phyloP scores from a whole-genome alignment of 2,329 filamentous ascomycete genomes.

The Epichloe baconii region DNA sequence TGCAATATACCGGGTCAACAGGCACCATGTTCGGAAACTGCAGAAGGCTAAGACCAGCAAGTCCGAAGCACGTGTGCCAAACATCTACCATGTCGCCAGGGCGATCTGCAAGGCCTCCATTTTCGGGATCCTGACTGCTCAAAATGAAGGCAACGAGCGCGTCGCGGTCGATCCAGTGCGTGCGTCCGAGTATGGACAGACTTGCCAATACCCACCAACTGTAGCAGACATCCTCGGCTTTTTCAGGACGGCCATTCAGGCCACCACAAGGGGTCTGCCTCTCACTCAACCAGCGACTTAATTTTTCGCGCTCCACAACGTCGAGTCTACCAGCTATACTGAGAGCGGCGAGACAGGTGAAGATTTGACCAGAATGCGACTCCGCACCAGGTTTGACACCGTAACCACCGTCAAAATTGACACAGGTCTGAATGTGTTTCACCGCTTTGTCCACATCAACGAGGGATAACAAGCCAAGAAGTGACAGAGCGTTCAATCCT shows the following conservation, averaged over 20 bases:
- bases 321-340: constrained; percentile 74
- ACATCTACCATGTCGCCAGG: constrained; percentile 95
- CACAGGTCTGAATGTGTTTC: constrained; percentile 64
- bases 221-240: constrained; percentile 93
- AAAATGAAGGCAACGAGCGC: constrained; percentile 75
- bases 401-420: constrained; percentile 91
- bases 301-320: constrained; percentile 65
- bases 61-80: constrained; percentile 84
- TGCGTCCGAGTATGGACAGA: constrained; percentile 71
- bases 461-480: constrained; percentile 59
- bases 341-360: constrained; percentile 81
- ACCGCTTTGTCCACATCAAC: constrained; percentile 74
- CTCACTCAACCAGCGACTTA: constrained; percentile 87
- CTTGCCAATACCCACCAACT: constrained; percentile 98
- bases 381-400: constrained; percentile 82
- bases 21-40: constrained; percentile 62
- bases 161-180: constrained; percentile 85
- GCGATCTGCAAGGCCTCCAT: constrained; percentile 77
- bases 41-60: constrained; percentile 78
- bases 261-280: constrained; percentile 78
- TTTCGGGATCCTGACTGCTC: constrained; percentile 71
- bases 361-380: constrained; percentile 90
- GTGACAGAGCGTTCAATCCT: constrained; percentile 76
- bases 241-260: constrained; percentile 88
- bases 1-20: constrained; percentile 80